Base-by-base conservation (phyloP, 257 asterid genomes). In the Nicotiana paniculata region DNA sequence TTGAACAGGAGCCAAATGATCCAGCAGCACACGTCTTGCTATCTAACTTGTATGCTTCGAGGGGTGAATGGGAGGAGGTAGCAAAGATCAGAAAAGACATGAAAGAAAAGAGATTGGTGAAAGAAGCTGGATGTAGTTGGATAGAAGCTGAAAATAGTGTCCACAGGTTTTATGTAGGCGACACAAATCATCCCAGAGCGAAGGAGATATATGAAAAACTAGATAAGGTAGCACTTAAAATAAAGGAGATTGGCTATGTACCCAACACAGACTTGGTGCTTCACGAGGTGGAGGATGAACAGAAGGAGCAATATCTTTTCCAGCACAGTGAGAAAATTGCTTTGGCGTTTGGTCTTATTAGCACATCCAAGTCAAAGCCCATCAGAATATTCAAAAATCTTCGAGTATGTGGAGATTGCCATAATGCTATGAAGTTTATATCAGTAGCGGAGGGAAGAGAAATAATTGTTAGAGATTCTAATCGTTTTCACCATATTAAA, bases 121-220 rank as follows among this genome's bases (percentile, higher is more conserved):
- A 94, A 88, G 98, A 96, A 88, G 97, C 97, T 0, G 98, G 99
- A 1, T 94, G 93, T 83, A 96, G 99, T 89, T 96, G 99, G 99
- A 89, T 96, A 13, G 99, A 96, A 86, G 79, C 88, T n/a, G 97
- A 81, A 17, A 89, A 88, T 58, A 87, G 54, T n/a, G 94, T 96
- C 48, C 97, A 96, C 85, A 93, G 88, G 86, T 96, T 96, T 83
- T 91, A 92, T 30, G 99, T 91, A 0, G 99, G 97, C 48, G 98
- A 96, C 67, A 86, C 95, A 0, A 90, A 88, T 39, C 99, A 96
- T 86, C 93, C 98, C 0, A 84, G 81, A 82, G 95, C 98, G 3
- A 82, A 32, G 85, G 90, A 89, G 80, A 96, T 96, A 24, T 93
- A 94, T 32, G 85, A 86, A 77, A 91, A 93, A 68, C 81, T 96